Conservation (phyloP, 78 protist species). For the Mastigamoeba balamuthi region DNA sequence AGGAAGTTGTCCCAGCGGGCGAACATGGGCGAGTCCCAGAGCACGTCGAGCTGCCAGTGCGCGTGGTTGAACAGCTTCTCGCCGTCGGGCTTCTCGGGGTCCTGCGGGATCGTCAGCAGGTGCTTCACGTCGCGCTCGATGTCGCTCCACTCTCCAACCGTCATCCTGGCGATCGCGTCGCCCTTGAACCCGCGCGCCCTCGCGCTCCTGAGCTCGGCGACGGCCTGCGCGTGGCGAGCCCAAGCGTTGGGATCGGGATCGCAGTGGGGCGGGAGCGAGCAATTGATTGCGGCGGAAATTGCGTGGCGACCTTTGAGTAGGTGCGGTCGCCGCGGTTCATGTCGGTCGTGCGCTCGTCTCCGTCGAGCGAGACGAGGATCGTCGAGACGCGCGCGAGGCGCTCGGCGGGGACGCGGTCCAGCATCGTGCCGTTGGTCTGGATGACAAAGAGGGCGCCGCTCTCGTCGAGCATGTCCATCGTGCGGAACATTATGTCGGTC, state of each 20-base stretch:
- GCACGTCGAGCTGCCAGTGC: neutral
- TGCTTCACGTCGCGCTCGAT: neutral
- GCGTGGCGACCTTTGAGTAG: neutral
- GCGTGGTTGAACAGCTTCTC: neutral
- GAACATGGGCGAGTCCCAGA: neutral
- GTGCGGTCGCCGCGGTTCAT: neutral
- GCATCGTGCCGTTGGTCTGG: neutral
- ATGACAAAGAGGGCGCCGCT: neutral
- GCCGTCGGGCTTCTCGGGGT: too few relatives aligned
- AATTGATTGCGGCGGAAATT: too few relatives aligned
- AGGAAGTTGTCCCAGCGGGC: neutral
- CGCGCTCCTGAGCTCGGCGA: too few relatives aligned
- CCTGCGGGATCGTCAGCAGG: too few relatives aligned
- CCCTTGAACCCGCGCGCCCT: neutral
- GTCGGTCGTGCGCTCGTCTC: neutral
- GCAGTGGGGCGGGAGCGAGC: too few relatives aligned
- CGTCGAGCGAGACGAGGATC: neutral
- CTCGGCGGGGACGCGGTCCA: neutral
- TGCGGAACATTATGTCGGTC: neutral
- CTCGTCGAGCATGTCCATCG: neutral
- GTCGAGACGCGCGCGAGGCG: neutral
- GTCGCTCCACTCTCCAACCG: neutral
- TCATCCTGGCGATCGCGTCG: neutral
- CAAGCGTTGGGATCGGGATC: too few relatives aligned
- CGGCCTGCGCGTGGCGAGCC: too few relatives aligned